Base-by-base conservation (phyloP, 73 alveolate genomes). In the Paramecium octaurelia region DNA sequence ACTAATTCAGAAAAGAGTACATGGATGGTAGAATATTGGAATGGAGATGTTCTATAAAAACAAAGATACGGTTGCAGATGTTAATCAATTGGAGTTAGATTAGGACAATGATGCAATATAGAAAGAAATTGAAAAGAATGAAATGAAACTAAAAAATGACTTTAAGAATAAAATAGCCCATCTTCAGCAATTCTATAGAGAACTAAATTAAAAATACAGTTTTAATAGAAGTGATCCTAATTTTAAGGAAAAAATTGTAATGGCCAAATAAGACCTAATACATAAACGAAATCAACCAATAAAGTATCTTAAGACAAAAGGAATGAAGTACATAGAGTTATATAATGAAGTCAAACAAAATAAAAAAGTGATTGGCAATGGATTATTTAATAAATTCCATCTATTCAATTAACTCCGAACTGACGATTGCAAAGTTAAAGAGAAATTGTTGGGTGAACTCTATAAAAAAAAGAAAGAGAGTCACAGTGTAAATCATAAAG, bases 21-120 rank as follows among this genome's bases (percentile, higher is more conserved):
- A 80, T 48, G 91, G 91, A 20, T 80, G 91, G 91, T 80, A 80
- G 75, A 80, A 80, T 48, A 27, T 80, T 44, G 91, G 91, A 4
- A 10, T 80, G 31, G 91, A 80, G 24, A 24, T 80, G 48, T 80
- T 12, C 46, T 80, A 80, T 11, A 46, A 42, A 46, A 80, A 80
- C 29, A 42, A 42, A 46, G 91, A 80, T 24, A 80, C 91, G 44
- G 36, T 80, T 4, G 91, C 91, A 20, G 91, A 80, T 80, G 12
- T 80, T 6, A 80, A 80, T 20, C 14, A 44, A 80, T 24, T 80
- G 16, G 73, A 46, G 9, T 43, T 80, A 44, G 91, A 80, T 48
- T 12, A 24, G 14, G 91, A 42, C 44, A 80, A 80, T 46, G 91
- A 80, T 46, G 18, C 43, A 8, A 80, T 44, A 21, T 29, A 80